Base-by-base conservation (phyloP, 2,329 filamentous ascomycete species). In the Microsporum audouinii region DNA sequence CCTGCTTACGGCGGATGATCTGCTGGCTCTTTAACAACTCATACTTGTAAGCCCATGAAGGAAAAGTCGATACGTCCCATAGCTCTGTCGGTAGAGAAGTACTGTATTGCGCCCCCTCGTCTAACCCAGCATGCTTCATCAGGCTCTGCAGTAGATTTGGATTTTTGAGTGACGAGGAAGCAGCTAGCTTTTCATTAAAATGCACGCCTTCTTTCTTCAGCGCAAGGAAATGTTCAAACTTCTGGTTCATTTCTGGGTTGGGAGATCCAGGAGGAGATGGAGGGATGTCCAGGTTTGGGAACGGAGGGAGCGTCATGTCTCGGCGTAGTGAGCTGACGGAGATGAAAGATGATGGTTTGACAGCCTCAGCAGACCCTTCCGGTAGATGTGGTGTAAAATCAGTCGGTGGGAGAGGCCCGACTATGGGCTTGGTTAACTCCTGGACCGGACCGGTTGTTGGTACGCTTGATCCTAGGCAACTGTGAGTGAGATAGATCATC, bases 141-240 rank as follows among this genome's bases (percentile, higher is more conserved):
- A 86, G 71, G 64, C 81, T 84, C 12, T 73, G 73, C 58, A 84
- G 71, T 57, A 86, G 73, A 61, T 78, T 80, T 6, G 84, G 84
- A 66, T 86, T 85, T 49, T 79, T 80, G 33, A 86, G 74, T 1
- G 82, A 81, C 1, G 80, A 76, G 2, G 82, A 84, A 41, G 72
- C 74, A 59, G 81, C 79, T 12, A 87, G 72, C 60, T 84, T 82
- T 65, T 82, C 76, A 65, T 87, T 86, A 74, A 86, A 87, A 70
- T 87, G 84, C 27, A 83, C 74, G 1, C 81, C 82, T 68, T 84
- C 80, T 66, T 80, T 80, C 69, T 86, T 87, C 39, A 86, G 72
- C 27, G 80, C 77, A 2, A 86, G 76, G 63, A 86, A 87, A 65
- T 81, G 80, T 56, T 77, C 75, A 67, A 86, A 82, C 66, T 85